phyloP scores from a whole-genome alignment of 1,284 basidiomycete genomes.

The Dichomitus squalens region DNA sequence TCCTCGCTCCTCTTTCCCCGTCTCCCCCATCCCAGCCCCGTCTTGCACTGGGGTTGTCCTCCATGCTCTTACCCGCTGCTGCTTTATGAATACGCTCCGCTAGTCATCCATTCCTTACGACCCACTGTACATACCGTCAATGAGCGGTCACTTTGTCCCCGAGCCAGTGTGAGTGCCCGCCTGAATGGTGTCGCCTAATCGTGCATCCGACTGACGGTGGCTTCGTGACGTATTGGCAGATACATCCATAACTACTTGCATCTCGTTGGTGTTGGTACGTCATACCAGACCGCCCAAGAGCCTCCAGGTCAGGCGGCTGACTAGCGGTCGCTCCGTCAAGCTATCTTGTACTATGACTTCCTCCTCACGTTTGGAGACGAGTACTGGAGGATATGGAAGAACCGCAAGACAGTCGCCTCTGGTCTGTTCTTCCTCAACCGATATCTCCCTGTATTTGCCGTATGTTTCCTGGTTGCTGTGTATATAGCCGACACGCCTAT shows the following conservation, averaged over 20 bases:
- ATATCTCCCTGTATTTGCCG: constrained; percentile 33
- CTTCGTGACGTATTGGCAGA: constrained; percentile 8
- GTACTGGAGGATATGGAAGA: constrained; percentile 29
- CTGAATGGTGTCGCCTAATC: not conserved
- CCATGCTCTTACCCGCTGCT: constrained; percentile 10
- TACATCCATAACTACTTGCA: constrained; percentile 31
- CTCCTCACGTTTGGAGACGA: constrained; percentile 31
- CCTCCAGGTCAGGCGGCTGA: not conserved
- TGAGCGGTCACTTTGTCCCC: constrained; percentile 19
- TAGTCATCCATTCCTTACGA: constrained; percentile 4
- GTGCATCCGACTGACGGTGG: not conserved
- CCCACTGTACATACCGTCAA: constrained; percentile 7
- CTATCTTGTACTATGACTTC: constrained; percentile 34
- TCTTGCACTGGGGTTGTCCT: not conserved
- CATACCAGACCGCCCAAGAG: not conserved
- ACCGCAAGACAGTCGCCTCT: constrained; percentile 20
- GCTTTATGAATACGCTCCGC: constrained; percentile 3
- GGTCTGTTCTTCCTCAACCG: constrained; percentile 31
- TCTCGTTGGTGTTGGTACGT: constrained; percentile 32
- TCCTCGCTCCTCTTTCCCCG: not conserved
- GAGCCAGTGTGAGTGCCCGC: constrained; percentile 20
- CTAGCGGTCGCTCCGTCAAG: constrained; percentile 15
- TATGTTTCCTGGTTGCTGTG: constrained; percentile 10
- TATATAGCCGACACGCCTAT: not conserved
- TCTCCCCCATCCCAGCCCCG: constrained; percentile 3